Evolutionary conservation across 2,329 filamentous ascomycete species (phyloP), one percentile per base, ranked within the genome.

Genomic region (Penicillium sp.): DNA sequence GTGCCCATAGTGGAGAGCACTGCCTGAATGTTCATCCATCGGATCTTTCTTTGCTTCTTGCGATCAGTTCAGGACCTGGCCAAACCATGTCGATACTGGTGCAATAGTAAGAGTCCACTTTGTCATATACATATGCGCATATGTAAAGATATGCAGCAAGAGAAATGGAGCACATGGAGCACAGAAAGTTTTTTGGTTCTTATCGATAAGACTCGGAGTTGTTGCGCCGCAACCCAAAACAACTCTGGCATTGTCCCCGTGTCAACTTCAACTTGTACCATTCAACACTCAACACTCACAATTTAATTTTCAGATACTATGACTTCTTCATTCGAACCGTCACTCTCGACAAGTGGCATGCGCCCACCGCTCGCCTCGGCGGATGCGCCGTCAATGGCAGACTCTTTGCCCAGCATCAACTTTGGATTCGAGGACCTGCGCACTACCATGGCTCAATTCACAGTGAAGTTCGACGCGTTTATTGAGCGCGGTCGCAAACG

Each of bases 391-490:
- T 85, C 83, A 41, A 85, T 86, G 83, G 84, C 83, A 33, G 84
- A 87, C 70, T 82, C 82, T 47, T 85, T 99, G 9, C 94, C 94
- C 36, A 90, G 84, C 73, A 90, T 96, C 75, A 92, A 96, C 76
- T 97, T 99, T 75, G 92, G 92, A 58, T 97, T 97, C 75, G 93
- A 97, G 68, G 91, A 97, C 66, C 78, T 99, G 71, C 93, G 93
- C 77, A 91, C 93, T 70, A 90, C 92, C 77, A 97, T 99, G 94
- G 84, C 88, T 53, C 91, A 90, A 62, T 99, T 99, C 74, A 97
- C 90, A 0, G 83, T 86, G 9, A 89, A 86, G 67, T 99, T 99
- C 68, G 94, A 99, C 72, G 87, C 88, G 0, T 97, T 97, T 68
- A 97, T 99, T 62, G 93, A 96, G 70, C 87, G 90, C 63, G 92